Percentiles rank a stretch among this genome's conserved stretches.
phyloP scores from a whole-genome alignment of 1,284 basidiomycete genomes.

The Ustilago xerochloae region DNA sequence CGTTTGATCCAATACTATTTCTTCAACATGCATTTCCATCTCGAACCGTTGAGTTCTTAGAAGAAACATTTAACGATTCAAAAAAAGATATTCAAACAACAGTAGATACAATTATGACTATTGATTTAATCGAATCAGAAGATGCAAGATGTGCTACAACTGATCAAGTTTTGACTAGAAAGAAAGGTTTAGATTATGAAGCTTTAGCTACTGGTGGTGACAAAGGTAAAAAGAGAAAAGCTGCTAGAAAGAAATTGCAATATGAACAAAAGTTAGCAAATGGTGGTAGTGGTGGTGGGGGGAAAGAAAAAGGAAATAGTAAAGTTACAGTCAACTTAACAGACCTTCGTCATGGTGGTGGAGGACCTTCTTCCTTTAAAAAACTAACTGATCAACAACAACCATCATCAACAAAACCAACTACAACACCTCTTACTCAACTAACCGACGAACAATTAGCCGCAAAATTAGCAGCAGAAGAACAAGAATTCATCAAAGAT shows the following conservation, averaged over 20 bases:
- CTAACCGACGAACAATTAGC: conserved; percentile 57
- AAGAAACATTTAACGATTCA: conserved; percentile 41
- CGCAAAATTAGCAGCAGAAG: conserved; percentile 54
- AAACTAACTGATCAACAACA: conserved; percentile 12
- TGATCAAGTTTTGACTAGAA: conserved; percentile 2
- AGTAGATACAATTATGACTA: conserved; percentile 56
- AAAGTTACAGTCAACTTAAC: conserved; percentile 55
- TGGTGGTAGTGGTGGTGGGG: conserved; percentile 17
- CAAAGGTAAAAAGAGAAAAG: background rate
- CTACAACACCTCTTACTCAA: conserved; percentile 4
- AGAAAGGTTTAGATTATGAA: conserved; percentile 50
- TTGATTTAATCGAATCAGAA: conserved; percentile 56
- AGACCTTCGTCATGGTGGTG: conserved; percentile 59
- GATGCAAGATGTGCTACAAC: conserved; percentile 27
- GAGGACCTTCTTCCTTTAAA: conserved; percentile 20
- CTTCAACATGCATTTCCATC: conserved; percentile 54
- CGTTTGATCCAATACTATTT: conserved; percentile 44
- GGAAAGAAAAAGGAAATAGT: background rate
- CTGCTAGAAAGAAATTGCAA: conserved; percentile 3
- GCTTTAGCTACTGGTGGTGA: conserved; percentile 37
- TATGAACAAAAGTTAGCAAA: too few relatives aligned
- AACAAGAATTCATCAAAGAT: conserved; percentile 33
- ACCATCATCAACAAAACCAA: background rate
- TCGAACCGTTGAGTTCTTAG: conserved; percentile 46
- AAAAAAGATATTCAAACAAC: conserved; percentile 48